Evolutionary conservation across 345 rosid species (phyloP), one percentile per base, ranked within the genome.

Genomic region (Eucalyptus cloeziana): DNA sequence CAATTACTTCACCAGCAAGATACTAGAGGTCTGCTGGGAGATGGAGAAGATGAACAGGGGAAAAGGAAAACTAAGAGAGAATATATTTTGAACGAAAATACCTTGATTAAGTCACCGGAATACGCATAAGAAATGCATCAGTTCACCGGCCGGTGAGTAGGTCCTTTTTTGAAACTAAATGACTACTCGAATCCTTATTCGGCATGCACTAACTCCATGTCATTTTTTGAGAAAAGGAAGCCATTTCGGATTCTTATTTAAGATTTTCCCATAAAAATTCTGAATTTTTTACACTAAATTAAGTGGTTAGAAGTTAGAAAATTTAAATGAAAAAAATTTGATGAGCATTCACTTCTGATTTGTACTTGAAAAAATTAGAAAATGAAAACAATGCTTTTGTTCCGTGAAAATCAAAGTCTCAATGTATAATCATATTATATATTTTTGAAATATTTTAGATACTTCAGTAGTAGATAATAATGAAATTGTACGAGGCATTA

Each of bases 181-280:
- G 40, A 40, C 40, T 40, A 40, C 4, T 40, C 40, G 4, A 1
- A 4, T 40, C 4, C 4, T 40, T 40, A 40, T 40, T 40, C 4
- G 40, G 4, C 37, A 40, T 4, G 4, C 1, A 40, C 40, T 40
- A 1, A 40, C 40, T 40, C 40, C 1, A 5, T 5, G 40, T 5
- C 40, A 3, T 37, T 40, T 40, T 40, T 40, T 40, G 5, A 40
- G 40, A 40, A 40, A 40, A 40, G 1, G 40, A 40, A 40, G 5
- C 40, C 40, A 40, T 1, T 40, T 40, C 5, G 4, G 4, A 40
- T 40, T 1, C 40, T 40, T 40, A 40, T 40, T 40, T 40, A 1
- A 40, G 40, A 40, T 40, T 40, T 40, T 40, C 40, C 40, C 40
- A 7, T n/a, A 64, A 27, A 33, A 0, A 1, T 16, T 31, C 3